Conservation (phyloP, 1,139 yeast species). For the Blastobotrys serpentis region DNA sequence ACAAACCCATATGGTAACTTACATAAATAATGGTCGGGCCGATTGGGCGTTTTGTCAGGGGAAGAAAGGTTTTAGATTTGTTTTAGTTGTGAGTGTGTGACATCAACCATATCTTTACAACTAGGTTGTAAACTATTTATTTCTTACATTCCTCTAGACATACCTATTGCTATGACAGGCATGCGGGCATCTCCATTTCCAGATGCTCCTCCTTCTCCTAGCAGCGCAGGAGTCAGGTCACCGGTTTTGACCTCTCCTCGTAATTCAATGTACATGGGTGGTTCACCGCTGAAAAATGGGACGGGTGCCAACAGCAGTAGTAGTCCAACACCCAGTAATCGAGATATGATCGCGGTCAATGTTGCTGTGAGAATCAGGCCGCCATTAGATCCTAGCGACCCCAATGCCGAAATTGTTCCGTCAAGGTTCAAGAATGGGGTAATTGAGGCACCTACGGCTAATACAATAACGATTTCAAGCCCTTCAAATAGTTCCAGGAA, state of each 20-base stretch:
- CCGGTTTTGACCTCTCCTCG: conserved; percentile 14
- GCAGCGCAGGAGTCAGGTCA: conserved; percentile 10
- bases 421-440: conserved; percentile 5
- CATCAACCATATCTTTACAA: background rate
- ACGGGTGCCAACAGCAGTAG: conserved; percentile 11
- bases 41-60: background rate
- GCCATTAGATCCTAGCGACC: conserved; percentile 15
- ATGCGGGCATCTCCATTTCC: background rate
- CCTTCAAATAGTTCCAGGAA: conserved; percentile 15
- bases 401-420: conserved; percentile 11
- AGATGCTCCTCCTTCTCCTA: background rate
- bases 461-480: conserved; percentile 12
- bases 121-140: background rate
- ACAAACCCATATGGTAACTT: background rate
- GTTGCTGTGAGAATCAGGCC: conserved; percentile 26
- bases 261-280: conserved; percentile 7
- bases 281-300: conserved; percentile 11
- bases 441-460: conserved; percentile 11
- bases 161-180: background rate
- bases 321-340: background rate
- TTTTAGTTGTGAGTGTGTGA: background rate
- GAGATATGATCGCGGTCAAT: conserved; percentile 21
- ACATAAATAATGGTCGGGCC: background rate
- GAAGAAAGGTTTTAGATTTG: background rate
- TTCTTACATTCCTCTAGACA: background rate